Evolutionary conservation across 2,329 filamentous ascomycete species (phyloP).

Genomic region (Diaporthe vaccinii): DNA sequence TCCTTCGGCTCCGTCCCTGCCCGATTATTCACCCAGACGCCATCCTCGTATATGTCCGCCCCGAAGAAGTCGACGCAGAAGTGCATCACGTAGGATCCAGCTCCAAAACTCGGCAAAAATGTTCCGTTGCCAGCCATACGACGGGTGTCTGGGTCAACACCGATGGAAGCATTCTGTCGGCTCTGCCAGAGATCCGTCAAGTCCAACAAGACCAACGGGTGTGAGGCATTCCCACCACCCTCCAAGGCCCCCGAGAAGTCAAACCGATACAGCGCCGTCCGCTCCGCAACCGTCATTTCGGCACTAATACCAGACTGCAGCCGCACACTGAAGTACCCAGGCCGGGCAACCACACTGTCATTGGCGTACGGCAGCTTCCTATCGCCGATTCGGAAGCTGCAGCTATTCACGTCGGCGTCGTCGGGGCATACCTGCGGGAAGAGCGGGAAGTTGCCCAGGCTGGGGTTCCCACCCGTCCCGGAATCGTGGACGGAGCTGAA

Average conservation of each 20-base stretch:
- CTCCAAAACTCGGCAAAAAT: conserved; percentile 73
- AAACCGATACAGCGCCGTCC: conserved; percentile 73
- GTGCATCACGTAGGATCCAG: conserved; percentile 68
- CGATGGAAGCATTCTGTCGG: conserved; percentile 61
- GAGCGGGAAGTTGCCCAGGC: conserved; percentile 61
- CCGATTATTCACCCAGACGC: conserved; percentile 57
- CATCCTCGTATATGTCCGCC: conserved; percentile 53
- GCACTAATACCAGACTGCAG: conserved; percentile 66
- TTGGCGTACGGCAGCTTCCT: conserved; percentile 57
- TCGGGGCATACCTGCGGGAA: conserved; percentile 58
- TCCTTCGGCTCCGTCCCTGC: conserved; percentile 55
- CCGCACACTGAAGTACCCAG: conserved; percentile 71
- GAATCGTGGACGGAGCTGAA: conserved; percentile 63
- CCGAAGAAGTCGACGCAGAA: conserved; percentile 73
- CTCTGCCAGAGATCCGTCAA: conserved; percentile 71
- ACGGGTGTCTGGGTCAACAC: conserved; percentile 63
- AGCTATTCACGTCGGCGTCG: conserved; percentile 65
- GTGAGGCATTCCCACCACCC: conserved; percentile 43
- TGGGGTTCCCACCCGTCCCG: conserved; percentile 60
- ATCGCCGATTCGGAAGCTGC: conserved; percentile 64
- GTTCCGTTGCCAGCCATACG: conserved; percentile 69
- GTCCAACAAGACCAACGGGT: conserved; percentile 70
- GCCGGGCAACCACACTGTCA: conserved; percentile 60
- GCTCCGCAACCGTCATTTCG: conserved; percentile 72
- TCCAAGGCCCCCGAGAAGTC: conserved; percentile 62